Evolutionary conservation across 1,284 basidiomycete species (phyloP).

Genomic region (Leccinum laetum): DNA sequence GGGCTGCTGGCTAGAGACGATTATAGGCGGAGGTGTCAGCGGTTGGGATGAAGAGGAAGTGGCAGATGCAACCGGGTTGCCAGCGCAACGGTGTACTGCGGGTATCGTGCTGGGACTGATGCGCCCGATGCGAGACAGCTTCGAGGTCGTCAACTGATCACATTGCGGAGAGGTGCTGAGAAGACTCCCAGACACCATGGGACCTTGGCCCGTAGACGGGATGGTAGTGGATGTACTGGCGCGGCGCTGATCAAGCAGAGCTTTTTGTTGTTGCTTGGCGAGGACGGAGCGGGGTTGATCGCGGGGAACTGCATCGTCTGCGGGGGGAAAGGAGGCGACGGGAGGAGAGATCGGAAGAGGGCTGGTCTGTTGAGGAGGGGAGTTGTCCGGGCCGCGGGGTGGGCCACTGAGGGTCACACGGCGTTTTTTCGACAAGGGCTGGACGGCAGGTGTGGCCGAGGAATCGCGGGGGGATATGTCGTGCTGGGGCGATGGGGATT

Average conservation of each 20-base stretch:
- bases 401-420: conserved; percentile 67
- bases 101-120: conserved; percentile 39
- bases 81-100: conserved; percentile 27
- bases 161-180: conserved; percentile 25
- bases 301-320: conserved; percentile 56
- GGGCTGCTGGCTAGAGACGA: conserved; percentile 26
- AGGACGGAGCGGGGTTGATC: conserved; percentile 66
- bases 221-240: conserved; percentile 51
- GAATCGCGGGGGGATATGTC: conserved; percentile 22
- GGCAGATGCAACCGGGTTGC: conserved; percentile 24
- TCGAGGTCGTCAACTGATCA: conserved; percentile 31
- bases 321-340: conserved; percentile 60
- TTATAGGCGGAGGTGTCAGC: conserved; percentile 28
- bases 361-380: conserved; percentile 42
- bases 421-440: conserved; percentile 64
- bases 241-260: conserved; percentile 65
- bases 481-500: conserved; percentile 29
- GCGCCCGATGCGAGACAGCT: conserved; percentile 28
- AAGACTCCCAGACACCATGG: conserved; percentile 18
- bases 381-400: conserved; percentile 51
- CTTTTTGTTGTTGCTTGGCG: conserved; percentile 69
- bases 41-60: conserved; percentile 19
- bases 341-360: conserved; percentile 65
- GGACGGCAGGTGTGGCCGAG: conserved; percentile 41
- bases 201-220: conserved; percentile 22